A percentile compares a stretch with the other conserved stretches of the same genome.
These are phyloP conservation scores for Metschnikowia picachoensis DNA, from an alignment of 805 yeast genomes.

Conservation along the genomic window DNA sequence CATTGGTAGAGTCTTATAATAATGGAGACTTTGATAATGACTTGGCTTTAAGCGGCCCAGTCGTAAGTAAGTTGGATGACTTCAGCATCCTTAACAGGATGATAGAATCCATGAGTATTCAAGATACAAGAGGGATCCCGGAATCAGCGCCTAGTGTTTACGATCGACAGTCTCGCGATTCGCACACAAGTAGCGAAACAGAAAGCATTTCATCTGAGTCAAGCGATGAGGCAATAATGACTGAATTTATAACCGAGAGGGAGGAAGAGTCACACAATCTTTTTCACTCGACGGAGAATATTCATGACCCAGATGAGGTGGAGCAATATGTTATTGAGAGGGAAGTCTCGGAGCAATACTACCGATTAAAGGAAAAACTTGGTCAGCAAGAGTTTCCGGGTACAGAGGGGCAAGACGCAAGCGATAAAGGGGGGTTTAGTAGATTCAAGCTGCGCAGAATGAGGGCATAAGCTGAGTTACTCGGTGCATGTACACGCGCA, in stretches of 20 bases:
- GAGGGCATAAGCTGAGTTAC: too few species aligned
- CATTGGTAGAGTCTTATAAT: constrained; percentile 60
- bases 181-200: neutral
- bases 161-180: neutral
- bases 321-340: constrained; percentile 33
- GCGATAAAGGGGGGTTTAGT: too few species aligned
- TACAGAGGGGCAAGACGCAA: too few species aligned
- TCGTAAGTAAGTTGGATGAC: constrained; percentile 51
- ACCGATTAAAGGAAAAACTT: constrained; percentile 50
- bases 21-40: constrained; percentile 61
- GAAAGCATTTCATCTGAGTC: constrained; percentile 2
- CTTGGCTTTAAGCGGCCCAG: constrained; percentile 50
- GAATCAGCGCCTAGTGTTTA: neutral
- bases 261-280: constrained; percentile 12
- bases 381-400: neutral
- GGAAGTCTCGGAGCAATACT: constrained; percentile 54
- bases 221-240: constrained; percentile 29
- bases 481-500: too few species aligned
- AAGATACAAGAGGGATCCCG: neutral
- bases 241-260: constrained; percentile 44
- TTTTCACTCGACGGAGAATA: constrained; percentile 20
- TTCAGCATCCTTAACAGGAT: constrained; percentile 48
- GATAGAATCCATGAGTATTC: constrained; percentile 32
- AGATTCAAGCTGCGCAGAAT: too few species aligned
- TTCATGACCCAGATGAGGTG: constrained; percentile 24